phyloP scores from a whole-genome alignment of 441 rosid genomes.

The Metrosideros polymorpha region DNA sequence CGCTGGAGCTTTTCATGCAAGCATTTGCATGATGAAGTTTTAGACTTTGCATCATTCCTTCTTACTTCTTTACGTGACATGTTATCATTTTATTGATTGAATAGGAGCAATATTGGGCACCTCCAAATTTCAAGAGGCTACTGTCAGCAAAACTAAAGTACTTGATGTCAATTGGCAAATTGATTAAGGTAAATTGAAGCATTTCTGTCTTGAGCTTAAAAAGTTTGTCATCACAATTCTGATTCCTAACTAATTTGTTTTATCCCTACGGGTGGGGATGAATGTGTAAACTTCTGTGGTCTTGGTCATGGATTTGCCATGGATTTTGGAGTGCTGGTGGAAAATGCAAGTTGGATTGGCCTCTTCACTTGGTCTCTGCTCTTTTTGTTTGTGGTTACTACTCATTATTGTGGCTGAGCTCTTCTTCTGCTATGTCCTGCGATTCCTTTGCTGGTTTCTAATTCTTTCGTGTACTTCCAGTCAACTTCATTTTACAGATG shows the following conservation, averaged over 20 bases:
- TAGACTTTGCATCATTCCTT: not conserved
- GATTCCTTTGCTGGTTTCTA: not conserved
- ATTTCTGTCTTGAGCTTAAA: not conserved
- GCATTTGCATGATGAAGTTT: not conserved
- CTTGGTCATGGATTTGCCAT: not conserved
- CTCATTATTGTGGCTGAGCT: not conserved
- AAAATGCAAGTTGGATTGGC: not conserved
- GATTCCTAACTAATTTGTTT: not conserved
- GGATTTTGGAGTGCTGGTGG: not conserved
- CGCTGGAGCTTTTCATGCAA: not conserved
- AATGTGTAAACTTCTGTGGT: not conserved
- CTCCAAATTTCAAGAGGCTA: slow-evolving; percentile 69
- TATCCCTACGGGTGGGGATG: not conserved
- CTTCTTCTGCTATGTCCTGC: not conserved
- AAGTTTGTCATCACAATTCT: not conserved
- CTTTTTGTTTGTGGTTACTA: not conserved
- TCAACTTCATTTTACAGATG: slow-evolving; percentile 12
- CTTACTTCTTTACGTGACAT: not conserved
- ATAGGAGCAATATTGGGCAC: slow-evolving; percentile 89
- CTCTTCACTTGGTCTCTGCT: not conserved
- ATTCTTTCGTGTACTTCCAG: not conserved
- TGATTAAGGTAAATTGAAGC: slow-evolving; percentile 50
- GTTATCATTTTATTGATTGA: not conserved
- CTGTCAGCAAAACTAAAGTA: slow-evolving; percentile 70
- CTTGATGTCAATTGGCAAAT: slow-evolving; percentile 53